Base-by-base conservation (phyloP, 495 filamentous ascomycete species). In the Hypomontagnella monticulosa region DNA sequence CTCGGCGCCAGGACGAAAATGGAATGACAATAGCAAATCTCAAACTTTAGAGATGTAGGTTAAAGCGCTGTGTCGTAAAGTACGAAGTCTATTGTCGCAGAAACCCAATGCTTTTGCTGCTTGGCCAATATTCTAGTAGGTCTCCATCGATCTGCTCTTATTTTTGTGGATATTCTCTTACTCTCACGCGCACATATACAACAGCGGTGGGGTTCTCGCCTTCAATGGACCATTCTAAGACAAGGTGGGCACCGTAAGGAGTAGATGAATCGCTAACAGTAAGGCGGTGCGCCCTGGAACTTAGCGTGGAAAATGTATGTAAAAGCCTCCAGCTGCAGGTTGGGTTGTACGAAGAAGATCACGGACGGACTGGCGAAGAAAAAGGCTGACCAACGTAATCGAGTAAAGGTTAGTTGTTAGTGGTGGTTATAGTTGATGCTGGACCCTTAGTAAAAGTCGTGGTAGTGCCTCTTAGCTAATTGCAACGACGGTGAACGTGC, bases 121-220 rank as follows among this genome's bases (percentile, higher is more conserved):
- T 47, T 32, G 30, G 20, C 23, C 23, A 27, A 27, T 27, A 27
- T 27, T 27, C 23, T 27, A 27, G 23, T 27, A 27, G 23, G 23
- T 27, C 23, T 38, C 36, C 9, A 38, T 11, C n/a, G 36, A 38
- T 38, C 36, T 38, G 36, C 36, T 38, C 36, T 38, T 38, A 30
- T 61, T 65, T 69, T 64, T 43, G 61, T 69, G 66, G 61, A 65
- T 65, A 47, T 36, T 55, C 19, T 18, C 27, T 38, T 55, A 57
- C 47, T 50, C 32, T 50, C 60, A 63, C 53, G 47, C 53, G 23
- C 57, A 58, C 47, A 54, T 34, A 53, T 47, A 38, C 36, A 57
- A 8, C 27, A 67, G 54, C 52, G 53, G 53, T 58, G 64, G 64
- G 64, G 47, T 57, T 14, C 57, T 41, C 43, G 41, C 8, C 36